These are phyloP conservation scores for Fonsecaea multimorphosa DNA, from an alignment of 2,329 filamentous ascomycete genomes.

Conservation along the genomic window DNA sequence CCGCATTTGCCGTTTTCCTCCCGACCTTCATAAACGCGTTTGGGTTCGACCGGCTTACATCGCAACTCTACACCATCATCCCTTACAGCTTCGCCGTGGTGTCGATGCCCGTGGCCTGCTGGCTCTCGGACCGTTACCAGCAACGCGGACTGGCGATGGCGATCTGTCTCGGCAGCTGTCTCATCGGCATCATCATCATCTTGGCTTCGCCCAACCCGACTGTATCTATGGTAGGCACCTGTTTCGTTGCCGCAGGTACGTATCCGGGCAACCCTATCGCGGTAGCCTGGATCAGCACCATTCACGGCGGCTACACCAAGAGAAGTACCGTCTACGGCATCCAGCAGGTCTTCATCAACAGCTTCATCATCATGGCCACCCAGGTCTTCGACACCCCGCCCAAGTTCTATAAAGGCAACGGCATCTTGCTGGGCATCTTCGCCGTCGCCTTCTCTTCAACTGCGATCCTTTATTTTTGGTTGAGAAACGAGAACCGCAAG, in stretches of 20 bases:
- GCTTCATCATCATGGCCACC: conserved; percentile 22
- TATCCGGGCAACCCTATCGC: conserved; percentile 15
- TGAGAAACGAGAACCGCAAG: conserved; percentile 14
- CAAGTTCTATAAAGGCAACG: conserved; percentile 22
- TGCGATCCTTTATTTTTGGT: conserved; percentile 12
- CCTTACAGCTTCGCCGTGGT: conserved; percentile 25
- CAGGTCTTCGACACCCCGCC: conserved; percentile 22
- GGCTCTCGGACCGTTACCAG: conserved; percentile 18
- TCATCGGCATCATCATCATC: conserved; percentile 21
- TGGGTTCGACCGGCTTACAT: conserved; percentile 19
- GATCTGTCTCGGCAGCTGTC: neutral
- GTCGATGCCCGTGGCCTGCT: conserved; percentile 7
- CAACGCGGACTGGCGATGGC: conserved; percentile 3
- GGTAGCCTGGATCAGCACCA: conserved; percentile 16
- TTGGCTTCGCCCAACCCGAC: conserved; percentile 7
- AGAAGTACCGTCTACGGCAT: conserved; percentile 16
- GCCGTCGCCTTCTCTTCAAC: conserved; percentile 5
- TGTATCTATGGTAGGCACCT: conserved; percentile 13
- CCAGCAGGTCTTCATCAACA: conserved; percentile 15
- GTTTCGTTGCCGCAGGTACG: conserved; percentile 15
- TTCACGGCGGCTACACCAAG: conserved; percentile 25
- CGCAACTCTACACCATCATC: conserved; percentile 26
- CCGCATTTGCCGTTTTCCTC: conserved; percentile 21
- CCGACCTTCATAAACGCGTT: conserved; percentile 30
- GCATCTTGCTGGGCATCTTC: conserved; percentile 19